phyloP scores from a whole-genome alignment of 805 yeast genomes.

The Cyberlindnera veronae region DNA sequence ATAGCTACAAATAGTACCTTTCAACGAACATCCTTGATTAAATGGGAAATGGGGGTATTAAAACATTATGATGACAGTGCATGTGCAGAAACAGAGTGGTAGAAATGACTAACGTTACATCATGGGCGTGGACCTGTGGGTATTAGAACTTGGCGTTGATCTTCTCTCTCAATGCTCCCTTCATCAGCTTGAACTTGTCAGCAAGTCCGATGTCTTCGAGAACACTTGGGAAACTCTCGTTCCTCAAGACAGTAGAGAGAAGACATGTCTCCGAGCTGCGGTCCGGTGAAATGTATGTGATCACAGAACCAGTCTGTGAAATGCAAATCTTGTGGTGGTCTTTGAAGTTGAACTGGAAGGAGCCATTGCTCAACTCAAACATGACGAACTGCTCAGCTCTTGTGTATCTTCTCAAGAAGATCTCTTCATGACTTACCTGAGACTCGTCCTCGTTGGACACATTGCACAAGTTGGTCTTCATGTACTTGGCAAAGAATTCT shows the following conservation, averaged over 20 bases:
- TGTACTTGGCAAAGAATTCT: constrained; percentile 84
- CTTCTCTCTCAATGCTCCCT: constrained; percentile 55
- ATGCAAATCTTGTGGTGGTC: constrained; percentile 90
- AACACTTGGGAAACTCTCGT: constrained; percentile 44
- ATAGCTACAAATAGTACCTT: not conserved
- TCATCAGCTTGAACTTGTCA: constrained; percentile 52
- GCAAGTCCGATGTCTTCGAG: constrained; percentile 41
- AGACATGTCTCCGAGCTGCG: constrained; percentile 69
- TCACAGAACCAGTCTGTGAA: constrained; percentile 67
- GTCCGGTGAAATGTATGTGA: constrained; percentile 79
- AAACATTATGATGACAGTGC: constrained; percentile 4
- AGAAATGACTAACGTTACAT: constrained; percentile 4
- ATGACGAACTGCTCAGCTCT: constrained; percentile 78
- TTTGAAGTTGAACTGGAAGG: constrained; percentile 90
- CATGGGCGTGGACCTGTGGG: not conserved
- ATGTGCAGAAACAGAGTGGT: constrained; percentile 1
- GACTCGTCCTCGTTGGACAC: constrained; percentile 61
- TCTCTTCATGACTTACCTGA: constrained; percentile 49
- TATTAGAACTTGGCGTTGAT: constrained; percentile 10
- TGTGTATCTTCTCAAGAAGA: constrained; percentile 78
- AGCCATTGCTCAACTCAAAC: constrained; percentile 92
- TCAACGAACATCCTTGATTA: not conserved
- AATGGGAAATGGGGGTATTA: constrained; percentile 6
- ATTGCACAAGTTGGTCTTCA: constrained; percentile 85
- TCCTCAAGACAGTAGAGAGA: constrained; percentile 43